Percentiles rank a stretch among this genome's conserved stretches.
Evolutionary conservation across 805 yeast genomes (phyloP).

Genomic region (Yarrowia sp.): DNA sequence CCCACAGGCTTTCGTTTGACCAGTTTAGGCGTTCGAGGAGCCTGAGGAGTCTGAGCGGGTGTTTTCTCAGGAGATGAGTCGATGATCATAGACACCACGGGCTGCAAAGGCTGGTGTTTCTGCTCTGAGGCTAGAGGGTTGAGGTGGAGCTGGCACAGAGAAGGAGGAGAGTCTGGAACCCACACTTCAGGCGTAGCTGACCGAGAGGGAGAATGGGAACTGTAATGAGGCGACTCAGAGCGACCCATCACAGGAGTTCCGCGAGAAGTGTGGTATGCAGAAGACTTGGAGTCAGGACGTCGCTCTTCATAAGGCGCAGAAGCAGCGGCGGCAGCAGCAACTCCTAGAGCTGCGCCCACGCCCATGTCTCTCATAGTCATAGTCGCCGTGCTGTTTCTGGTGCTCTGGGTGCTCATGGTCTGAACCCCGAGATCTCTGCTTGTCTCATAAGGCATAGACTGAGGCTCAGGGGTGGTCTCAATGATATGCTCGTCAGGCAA

Average conservation of each 20-base stretch:
- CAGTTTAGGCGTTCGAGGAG: slow-evolving; percentile 14
- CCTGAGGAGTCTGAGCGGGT: not conserved
- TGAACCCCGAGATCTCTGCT: slow-evolving; percentile 28
- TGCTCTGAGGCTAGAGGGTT: slow-evolving; percentile 11
- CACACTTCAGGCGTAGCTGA: slow-evolving; percentile 11
- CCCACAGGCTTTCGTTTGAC: slow-evolving; percentile 45
- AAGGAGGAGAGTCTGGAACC: slow-evolving; percentile 23
- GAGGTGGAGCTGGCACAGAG: slow-evolving; percentile 9
- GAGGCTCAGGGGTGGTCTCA: slow-evolving; percentile 22
- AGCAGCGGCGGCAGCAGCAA: not conserved
- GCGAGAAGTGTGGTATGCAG: slow-evolving; percentile 2
- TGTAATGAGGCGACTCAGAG: not conserved
- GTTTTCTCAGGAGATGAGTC: slow-evolving; percentile 32
- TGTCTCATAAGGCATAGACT: not conserved
- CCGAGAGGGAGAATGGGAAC: not conserved
- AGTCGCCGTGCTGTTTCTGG: slow-evolving; percentile 2
- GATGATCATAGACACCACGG: slow-evolving; percentile 26
- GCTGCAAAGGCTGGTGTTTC: slow-evolving; percentile 20
- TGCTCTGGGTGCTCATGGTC: slow-evolving; percentile 22
- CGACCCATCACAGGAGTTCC: not conserved
- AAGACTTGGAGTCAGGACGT: slow-evolving; percentile 1
- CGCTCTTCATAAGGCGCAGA: not conserved
- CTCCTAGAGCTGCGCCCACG: not conserved
- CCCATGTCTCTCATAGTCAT: slow-evolving; percentile 1
- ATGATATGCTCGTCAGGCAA: slow-evolving; percentile 18